A percentile compares a stretch with the other conserved stretches of the same genome.
Evolutionary conservation across 192 early-diverging fungal species (phyloP).

Genomic region (Coemansia sp.): DNA sequence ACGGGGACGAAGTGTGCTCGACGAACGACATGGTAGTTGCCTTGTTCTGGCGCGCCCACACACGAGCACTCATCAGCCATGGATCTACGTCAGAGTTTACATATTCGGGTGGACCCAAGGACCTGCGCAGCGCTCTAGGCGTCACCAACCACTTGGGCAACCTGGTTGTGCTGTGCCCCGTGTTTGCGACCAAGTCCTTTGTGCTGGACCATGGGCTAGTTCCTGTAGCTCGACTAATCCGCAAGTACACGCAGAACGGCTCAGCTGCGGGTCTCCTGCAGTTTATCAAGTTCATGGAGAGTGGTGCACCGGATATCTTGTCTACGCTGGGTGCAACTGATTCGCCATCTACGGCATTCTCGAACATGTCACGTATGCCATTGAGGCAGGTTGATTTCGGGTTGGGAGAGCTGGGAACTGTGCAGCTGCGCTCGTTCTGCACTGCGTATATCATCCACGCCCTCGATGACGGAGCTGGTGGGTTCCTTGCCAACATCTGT

Average conservation of each 20-base stretch:
- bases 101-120: constrained; percentile 25
- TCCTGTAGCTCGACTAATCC: constrained; percentile 5
- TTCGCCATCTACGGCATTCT: constrained; percentile 23
- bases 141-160: constrained; percentile 17
- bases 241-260: background rate
- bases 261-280: background rate
- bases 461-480: constrained; percentile 13
- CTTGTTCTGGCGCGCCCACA: constrained; percentile 36
- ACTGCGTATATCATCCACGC: constrained; percentile 30
- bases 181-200: constrained; percentile 4
- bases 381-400: constrained; percentile 9
- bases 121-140: constrained; percentile 5
- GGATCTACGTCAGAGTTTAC: constrained; percentile 9
- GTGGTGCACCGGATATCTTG: constrained; percentile 8
- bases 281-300: background rate
- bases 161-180: constrained; percentile 14
- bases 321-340: constrained; percentile 6
- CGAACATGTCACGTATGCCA: constrained; percentile 20
- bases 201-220: constrained; percentile 3
- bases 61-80: constrained; percentile 2
- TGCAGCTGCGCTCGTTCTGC: constrained; percentile 28
- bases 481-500: constrained; percentile 18
- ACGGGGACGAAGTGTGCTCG: background rate
- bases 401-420: background rate
- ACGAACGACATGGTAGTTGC: constrained; percentile 26